Evolutionary conservation across 78 protist genomes (phyloP).

Genomic region (Dictyostelium capitatum): DNA sequence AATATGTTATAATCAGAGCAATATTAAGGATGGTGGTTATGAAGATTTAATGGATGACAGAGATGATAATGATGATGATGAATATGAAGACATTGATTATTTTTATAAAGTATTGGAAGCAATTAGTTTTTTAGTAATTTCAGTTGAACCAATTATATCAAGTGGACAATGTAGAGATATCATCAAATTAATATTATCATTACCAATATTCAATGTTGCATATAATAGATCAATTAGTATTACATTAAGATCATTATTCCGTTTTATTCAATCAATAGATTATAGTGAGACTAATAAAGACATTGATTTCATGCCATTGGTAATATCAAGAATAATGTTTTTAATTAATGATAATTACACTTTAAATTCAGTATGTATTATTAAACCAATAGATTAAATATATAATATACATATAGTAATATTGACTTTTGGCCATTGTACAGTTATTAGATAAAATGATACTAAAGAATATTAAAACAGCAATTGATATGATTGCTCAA

Average conservation of each 20-base stretch:
- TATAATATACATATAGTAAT: too few relatives aligned
- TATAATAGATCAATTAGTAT: neutral
- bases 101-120: slow-evolving; percentile 9
- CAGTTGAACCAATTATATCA: neutral
- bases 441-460: slow-evolving; percentile 5
- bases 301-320: neutral
- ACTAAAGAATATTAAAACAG: neutral
- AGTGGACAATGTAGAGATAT: too few relatives aligned
- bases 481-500: neutral
- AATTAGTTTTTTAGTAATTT: neutral
- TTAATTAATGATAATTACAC: slow-evolving; percentile 3
- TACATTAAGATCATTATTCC: neutral
- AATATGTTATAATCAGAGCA: neutral
- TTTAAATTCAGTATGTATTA: neutral
- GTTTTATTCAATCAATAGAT: neutral
- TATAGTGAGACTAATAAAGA: neutral
- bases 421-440: too few relatives aligned
- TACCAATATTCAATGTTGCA: neutral
- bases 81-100: neutral
- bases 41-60: neutral
- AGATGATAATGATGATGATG: neutral
- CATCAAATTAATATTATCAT: neutral
- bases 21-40: neutral
- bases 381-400: too few relatives aligned
- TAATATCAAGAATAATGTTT: neutral